These are phyloP conservation scores for Dendrobium catenatum DNA, from an alignment of 106 monocot species.

Conservation along the genomic window DNA sequence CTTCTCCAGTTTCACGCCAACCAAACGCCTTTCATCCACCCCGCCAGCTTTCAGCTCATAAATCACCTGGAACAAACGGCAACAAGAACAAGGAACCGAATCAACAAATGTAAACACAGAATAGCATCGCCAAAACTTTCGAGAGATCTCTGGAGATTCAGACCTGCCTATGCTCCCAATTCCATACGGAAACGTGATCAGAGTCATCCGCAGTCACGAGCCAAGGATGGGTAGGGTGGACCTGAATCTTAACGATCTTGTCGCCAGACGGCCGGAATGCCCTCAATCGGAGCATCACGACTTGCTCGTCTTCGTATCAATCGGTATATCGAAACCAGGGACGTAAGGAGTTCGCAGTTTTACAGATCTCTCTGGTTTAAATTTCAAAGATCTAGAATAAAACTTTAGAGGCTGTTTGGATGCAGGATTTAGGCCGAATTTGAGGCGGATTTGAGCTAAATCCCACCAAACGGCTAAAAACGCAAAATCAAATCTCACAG, in stretches of 20 bases:
- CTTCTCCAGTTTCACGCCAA: conserved; percentile 67
- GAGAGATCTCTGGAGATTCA: background rate
- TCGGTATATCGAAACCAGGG: background rate
- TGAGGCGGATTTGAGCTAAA: no score
- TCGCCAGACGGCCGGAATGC: conserved; percentile 82
- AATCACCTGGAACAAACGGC: conserved; percentile 45
- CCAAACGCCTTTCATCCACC: conserved; percentile 47
- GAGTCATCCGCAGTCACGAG: conserved; percentile 91
- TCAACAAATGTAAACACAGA: background rate
- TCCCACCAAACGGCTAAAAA: no score
- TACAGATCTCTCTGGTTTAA: background rate
- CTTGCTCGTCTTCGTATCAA: background rate
- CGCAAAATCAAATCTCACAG: no score
- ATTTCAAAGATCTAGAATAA: background rate
- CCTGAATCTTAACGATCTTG: conserved; percentile 95
- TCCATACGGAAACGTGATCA: conserved; percentile 95
- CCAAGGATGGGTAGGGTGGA: conserved; percentile 98
- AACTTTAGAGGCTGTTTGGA: no score
- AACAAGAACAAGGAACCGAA: background rate
- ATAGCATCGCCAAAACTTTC: background rate
- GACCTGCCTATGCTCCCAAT: conserved; percentile 99
- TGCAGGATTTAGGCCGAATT: no score
- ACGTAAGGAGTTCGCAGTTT: background rate
- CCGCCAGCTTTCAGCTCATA: conserved; percentile 98
- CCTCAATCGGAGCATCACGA: conserved; percentile 77